These are phyloP conservation scores for Phaeolepiota aurea DNA, from an alignment of 768 basidiomycete genomes.

Conservation along the genomic window DNA sequence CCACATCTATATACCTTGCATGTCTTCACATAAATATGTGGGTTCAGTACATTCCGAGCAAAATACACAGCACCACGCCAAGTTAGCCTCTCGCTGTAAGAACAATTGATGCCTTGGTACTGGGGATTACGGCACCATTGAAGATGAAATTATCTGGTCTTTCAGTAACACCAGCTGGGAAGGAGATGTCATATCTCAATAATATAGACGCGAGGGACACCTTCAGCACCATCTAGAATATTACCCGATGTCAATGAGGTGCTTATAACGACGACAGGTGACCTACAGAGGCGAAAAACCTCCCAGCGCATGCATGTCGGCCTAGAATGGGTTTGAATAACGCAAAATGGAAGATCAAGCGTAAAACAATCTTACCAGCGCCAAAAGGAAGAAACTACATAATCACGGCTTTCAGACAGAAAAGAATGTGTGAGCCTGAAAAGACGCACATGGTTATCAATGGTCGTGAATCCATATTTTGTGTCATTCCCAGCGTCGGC, in stretches of 20 bases:
- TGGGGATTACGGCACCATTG: slow-evolving; percentile 25
- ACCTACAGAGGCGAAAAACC: slow-evolving; percentile 26
- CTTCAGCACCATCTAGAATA: slow-evolving; percentile 24
- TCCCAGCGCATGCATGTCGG: slow-evolving; percentile 27
- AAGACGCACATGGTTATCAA: slow-evolving; percentile 23
- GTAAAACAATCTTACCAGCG: slow-evolving; percentile 16
- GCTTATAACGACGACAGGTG: too few species aligned
- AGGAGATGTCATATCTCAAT: slow-evolving; percentile 22
- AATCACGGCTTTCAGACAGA: slow-evolving; percentile 3
- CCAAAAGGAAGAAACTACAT: slow-evolving; percentile 29
- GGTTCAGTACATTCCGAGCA: too few species aligned
- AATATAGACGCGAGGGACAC: slow-evolving; percentile 27
- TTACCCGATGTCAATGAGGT: slow-evolving; percentile 2
- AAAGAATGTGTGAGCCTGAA: slow-evolving; percentile 1
- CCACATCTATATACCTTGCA: too few species aligned
- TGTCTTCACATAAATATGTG: too few species aligned
- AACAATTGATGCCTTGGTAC: slow-evolving; percentile 20
- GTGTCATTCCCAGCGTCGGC: slow-evolving; percentile 14
- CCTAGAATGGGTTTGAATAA: slow-evolving; percentile 11
- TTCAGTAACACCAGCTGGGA: slow-evolving; percentile 13
- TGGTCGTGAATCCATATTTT: slow-evolving; percentile 25
- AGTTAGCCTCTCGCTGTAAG: slow-evolving; percentile 14
- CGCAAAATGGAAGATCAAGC: background rate
- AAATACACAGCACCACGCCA: too few species aligned
- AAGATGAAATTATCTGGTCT: slow-evolving; percentile 22